A percentile compares a stretch with the other conserved stretches of the same genome.
Evolutionary conservation across 441 rosid species (phyloP).

Genomic region (Bocquillonia castaneifolia): DNA sequence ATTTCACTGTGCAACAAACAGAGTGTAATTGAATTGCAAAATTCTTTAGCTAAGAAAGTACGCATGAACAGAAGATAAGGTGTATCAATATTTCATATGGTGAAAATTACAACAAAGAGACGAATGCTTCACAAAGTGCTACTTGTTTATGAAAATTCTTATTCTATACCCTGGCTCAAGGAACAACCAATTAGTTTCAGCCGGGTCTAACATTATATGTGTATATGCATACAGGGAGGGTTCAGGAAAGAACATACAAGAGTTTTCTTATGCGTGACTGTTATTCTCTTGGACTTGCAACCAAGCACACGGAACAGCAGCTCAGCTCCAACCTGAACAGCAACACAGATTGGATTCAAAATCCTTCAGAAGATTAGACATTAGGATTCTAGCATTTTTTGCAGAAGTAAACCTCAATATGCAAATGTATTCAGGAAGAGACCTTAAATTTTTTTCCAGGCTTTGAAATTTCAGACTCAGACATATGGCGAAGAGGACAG

Average conservation of each 20-base stretch:
- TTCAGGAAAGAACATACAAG: constrained; percentile 53
- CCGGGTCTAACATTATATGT: no score
- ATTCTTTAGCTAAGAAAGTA: neutral
- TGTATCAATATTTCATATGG: neutral
- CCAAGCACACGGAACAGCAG: constrained; percentile 91
- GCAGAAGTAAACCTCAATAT: constrained; percentile 1
- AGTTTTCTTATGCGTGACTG: constrained; percentile 92
- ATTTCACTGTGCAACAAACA: neutral
- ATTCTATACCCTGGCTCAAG: constrained; percentile 9
- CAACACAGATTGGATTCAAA: constrained; percentile 22
- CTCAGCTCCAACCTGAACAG: constrained; percentile 84
- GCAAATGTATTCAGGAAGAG: constrained; percentile 14
- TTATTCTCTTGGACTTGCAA: constrained; percentile 94
- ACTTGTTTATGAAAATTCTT: constrained; percentile 11
- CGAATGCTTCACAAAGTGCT: neutral
- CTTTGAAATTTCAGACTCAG: constrained; percentile 87
- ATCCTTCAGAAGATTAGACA: constrained; percentile 9
- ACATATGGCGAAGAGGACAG: constrained; percentile 95
- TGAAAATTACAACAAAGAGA: neutral
- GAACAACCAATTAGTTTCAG: no score
- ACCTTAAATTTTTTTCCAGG: constrained; percentile 94
- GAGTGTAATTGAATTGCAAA: neutral
- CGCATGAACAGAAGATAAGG: neutral
- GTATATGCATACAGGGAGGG: no score
- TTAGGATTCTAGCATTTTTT: constrained; percentile 1